Base-by-base conservation (phyloP, 1,139 yeast species). In the Blastobotrys indianensis region DNA sequence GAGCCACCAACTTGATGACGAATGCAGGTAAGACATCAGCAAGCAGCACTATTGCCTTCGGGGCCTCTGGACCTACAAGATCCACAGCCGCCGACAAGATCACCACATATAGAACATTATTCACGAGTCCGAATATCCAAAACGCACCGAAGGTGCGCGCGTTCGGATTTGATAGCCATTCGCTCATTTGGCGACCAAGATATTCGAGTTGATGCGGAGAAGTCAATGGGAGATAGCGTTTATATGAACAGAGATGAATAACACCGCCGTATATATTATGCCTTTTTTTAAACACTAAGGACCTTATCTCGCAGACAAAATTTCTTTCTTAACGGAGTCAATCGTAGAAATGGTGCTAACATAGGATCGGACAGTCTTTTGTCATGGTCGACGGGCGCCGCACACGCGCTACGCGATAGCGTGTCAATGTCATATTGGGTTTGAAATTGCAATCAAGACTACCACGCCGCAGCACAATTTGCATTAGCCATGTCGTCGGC, bases 81-180 rank as follows among this genome's bases (percentile, higher is more conserved):
- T 92, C 97, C 35, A 85, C 78, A 2, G 97, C 97, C 0, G 97
- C 95, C 0, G 95, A 82, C 16, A 92, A 70, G 37, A 90, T 88
- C 29, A 92, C 92, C 41, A 90, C 97, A 66, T 90, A 92, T 2
- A 90, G 75, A 5, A 90, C 84, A 62, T 92, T 92, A 66, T 92
- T 92, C 41, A 88, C 70, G 15, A 90, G 74, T 0, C 97, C 98
- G 65, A 90, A 86, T 2, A 82, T 62, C 79, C 94, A 83, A 65
- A 90, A 90, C 23, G 58, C 46, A 13, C 43, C 36, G 39, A 54
- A 55, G 10, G 51, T 46, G 31, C 49, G 44, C 4, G 48, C 23
- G 31, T 31, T 29, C 25, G n/a, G 34, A 20, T 20, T 12, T 13
- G 13, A 10, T 9, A 33, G 17, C 36, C 15, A 13, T 33, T 33